A percentile compares a stretch with the other conserved stretches of the same genome.
Evolutionary conservation across 192 early-diverging fungal species (phyloP).

Genomic region (Backusella morwellensis): DNA sequence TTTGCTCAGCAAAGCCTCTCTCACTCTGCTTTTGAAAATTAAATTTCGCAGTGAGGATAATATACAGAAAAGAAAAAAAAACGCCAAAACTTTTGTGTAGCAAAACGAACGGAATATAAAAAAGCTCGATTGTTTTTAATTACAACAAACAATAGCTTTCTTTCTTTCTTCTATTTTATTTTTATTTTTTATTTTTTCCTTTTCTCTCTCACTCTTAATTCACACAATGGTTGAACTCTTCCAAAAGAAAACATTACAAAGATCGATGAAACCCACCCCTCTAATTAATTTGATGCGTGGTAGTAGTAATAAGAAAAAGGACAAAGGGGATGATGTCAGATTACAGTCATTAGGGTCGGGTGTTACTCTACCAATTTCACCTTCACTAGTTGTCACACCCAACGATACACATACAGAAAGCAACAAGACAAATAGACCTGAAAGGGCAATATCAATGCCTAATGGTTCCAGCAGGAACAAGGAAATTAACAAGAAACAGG

Average conservation of each 20-base stretch:
- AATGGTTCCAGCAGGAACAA: not conserved
- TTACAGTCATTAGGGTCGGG: slow-evolving; percentile 3
- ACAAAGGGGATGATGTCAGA: not conserved
- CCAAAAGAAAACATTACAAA: slow-evolving; percentile 1
- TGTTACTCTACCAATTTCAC: not conserved
- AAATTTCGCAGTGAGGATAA: not conserved
- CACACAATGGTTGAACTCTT: not conserved
- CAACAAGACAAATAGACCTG: not conserved
- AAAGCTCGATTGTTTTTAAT: not conserved
- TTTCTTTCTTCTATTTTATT: not conserved
- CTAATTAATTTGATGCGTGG: not conserved
- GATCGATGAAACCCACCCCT: not conserved
- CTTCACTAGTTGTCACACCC: not conserved
- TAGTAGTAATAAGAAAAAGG: not conserved
- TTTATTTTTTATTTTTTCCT: not conserved
- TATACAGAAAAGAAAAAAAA: not conserved
- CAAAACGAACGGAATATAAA: not conserved
- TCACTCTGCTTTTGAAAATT: not conserved
- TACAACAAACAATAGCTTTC: slow-evolving; percentile 1
- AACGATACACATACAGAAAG: not conserved
- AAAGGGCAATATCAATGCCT: not conserved
- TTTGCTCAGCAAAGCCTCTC: not conserved
- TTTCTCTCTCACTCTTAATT: not conserved
- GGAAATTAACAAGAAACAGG: not conserved
- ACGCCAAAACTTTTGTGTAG: not conserved